These are phyloP conservation scores for Camelina sativa DNA, from an alignment of 345 rosid species.

Conservation along the genomic window DNA sequence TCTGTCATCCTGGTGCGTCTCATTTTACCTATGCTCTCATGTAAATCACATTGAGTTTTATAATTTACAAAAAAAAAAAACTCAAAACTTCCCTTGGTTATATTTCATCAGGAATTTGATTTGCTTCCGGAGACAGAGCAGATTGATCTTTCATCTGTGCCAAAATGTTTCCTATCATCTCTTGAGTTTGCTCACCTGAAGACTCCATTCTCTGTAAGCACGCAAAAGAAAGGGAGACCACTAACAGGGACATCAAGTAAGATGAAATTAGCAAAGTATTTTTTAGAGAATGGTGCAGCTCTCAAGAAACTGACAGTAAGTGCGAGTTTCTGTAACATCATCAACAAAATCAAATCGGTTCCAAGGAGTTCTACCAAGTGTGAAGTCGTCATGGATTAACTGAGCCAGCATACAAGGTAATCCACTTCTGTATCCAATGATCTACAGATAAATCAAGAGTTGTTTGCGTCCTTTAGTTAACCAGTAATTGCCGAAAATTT, in stretches of 20 bases:
- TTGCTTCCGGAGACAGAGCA: constrained; percentile 9
- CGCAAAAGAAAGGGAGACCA: constrained; percentile 16
- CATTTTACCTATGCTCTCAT: constrained; percentile 10
- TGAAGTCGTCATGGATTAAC: constrained; percentile 35
- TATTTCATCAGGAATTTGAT: constrained; percentile 24
- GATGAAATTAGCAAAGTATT: constrained; percentile 37
- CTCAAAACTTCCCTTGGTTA: not conserved
- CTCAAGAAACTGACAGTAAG: constrained; percentile 28
- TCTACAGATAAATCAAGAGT: not conserved
- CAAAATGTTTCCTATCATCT: constrained; percentile 33
- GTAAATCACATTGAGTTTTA: not conserved
- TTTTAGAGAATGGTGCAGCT: constrained; percentile 30
- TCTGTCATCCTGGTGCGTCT: constrained; percentile 27
- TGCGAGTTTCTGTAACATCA: constrained; percentile 31
- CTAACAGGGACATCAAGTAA: constrained; percentile 15
- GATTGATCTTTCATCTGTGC: constrained; percentile 22
- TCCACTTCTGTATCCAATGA: not conserved
- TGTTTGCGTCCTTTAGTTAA: not conserved
- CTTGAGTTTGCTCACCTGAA: constrained; percentile 38
- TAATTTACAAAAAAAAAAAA: not conserved
- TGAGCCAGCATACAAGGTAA: constrained; percentile 11
- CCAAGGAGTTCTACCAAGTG: constrained; percentile 30
- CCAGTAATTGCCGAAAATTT: too few relatives aligned
- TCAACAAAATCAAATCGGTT: constrained; percentile 24
- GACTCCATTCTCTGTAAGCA: not conserved